Conservation (phyloP, 768 basidiomycete species). For the Coprinopsis sp. region DNA sequence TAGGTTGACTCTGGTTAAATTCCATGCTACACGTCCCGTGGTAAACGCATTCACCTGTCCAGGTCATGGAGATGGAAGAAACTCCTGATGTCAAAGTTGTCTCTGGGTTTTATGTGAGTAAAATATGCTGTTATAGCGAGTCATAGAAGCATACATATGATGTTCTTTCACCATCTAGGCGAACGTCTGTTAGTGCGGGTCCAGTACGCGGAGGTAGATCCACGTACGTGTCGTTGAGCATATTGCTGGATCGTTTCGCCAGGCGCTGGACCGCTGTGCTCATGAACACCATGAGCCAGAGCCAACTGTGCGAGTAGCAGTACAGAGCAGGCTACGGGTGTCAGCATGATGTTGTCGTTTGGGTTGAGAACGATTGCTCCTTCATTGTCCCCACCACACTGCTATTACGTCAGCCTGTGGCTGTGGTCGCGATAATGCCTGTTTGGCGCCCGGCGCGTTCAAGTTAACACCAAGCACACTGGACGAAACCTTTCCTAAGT, state of each 20-base stretch:
- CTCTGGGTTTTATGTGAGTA: constrained; percentile 38
- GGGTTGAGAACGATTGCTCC: not conserved
- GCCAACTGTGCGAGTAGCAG: constrained; percentile 28
- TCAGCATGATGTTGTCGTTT: constrained; percentile 44
- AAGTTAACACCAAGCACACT: too few relatives aligned
- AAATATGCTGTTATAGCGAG: not conserved
- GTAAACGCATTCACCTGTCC: constrained; percentile 50
- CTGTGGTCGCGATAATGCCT: too few relatives aligned
- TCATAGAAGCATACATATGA: constrained; percentile 56
- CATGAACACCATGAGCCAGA: constrained; percentile 59
- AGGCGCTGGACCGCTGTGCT: constrained; percentile 39
- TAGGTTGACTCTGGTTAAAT: constrained; percentile 23
- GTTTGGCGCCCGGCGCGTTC: too few relatives aligned
- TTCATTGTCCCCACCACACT: too few relatives aligned
- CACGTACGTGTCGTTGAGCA: constrained; percentile 85
- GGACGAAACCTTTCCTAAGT: too few relatives aligned
- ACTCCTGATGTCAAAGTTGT: constrained; percentile 76
- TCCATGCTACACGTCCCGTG: not conserved
- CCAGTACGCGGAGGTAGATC: not conserved
- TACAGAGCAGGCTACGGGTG: constrained; percentile 39
- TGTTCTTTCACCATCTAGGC: constrained; percentile 84
- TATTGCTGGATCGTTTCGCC: constrained; percentile 77
- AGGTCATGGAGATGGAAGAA: constrained; percentile 98
- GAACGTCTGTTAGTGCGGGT: constrained; percentile 6
- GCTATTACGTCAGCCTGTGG: too few relatives aligned